These are phyloP conservation scores for Blepharisma japonicum DNA, from an alignment of 73 alveolate genomes.

Conservation along the genomic window DNA sequence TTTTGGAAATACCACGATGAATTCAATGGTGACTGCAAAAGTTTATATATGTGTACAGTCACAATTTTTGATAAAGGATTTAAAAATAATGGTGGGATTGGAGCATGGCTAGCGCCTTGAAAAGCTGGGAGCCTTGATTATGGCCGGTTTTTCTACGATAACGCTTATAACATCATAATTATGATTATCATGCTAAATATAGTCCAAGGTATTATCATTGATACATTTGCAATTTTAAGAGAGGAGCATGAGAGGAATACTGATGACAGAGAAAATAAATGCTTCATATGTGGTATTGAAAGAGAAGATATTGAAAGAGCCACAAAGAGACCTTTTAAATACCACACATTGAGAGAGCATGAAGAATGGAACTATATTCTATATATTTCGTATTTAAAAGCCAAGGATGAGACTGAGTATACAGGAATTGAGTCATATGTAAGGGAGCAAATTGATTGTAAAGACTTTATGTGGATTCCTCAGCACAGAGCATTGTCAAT, in stretches of 20 bases:
- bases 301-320: constrained; percentile 85
- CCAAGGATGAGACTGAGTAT: constrained; percentile 83
- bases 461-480: constrained; percentile 93
- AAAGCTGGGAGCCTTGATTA: constrained; percentile 26
- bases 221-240: constrained; percentile 92
- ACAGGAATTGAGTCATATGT: constrained; percentile 95
- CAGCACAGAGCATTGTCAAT: constrained; percentile 46
- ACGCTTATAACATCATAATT: constrained; percentile 35
- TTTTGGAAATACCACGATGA: constrained; percentile 51
- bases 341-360: constrained; percentile 83
- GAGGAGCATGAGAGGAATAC: constrained; percentile 76
- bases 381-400: constrained; percentile 80
- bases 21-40: constrained; percentile 51
- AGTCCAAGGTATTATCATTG: constrained; percentile 86
- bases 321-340: constrained; percentile 60
- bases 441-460: constrained; percentile 74
- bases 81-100: constrained; percentile 78
- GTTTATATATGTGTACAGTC: constrained; percentile 58
- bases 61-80: constrained; percentile 71
- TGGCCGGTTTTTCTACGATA: constrained; percentile 50
- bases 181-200: constrained; percentile 59
- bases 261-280: constrained; percentile 76
- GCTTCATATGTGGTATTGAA: constrained; percentile 91
- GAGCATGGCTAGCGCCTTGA: constrained; percentile 50
- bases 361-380: constrained; percentile 83